Percentiles rank a stretch among this genome's conserved stretches.
These are phyloP conservation scores for Grosmannia clavigera DNA, from an alignment of 2,329 filamentous ascomycete species.

Conservation along the genomic window DNA sequence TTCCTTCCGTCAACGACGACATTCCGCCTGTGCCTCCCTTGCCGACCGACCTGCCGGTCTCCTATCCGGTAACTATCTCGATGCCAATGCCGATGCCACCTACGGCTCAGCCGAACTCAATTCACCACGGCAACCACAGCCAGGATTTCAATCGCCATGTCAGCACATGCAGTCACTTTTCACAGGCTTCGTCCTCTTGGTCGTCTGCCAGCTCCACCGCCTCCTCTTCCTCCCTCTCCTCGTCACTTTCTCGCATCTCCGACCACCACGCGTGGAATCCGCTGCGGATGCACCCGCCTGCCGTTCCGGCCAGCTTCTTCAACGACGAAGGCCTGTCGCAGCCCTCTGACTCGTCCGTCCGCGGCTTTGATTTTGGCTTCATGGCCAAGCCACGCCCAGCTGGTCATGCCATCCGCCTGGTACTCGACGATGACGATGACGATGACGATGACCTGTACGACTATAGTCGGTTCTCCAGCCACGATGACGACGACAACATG, in stretches of 20 bases:
- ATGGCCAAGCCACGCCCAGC: slow-evolving; percentile 2
- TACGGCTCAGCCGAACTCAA: neutral
- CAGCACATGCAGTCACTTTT: slow-evolving; percentile 12
- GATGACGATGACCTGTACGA: slow-evolving; percentile 2
- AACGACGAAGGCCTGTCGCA: neutral
- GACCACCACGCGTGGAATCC: slow-evolving; percentile 11
- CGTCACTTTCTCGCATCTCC: neutral
- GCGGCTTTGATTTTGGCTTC: slow-evolving; percentile 23
- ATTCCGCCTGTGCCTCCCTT: neutral
- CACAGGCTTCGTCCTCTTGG: slow-evolving; percentile 13
- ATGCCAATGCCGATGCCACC: slow-evolving; percentile 6
- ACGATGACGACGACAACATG: neutral
- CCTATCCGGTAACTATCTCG: neutral
- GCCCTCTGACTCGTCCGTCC: neutral
- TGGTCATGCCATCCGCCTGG: slow-evolving; percentile 10
- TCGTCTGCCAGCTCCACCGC: slow-evolving; percentile 3
- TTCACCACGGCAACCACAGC: neutral
- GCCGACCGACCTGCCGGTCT: neutral
- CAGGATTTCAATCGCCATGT: slow-evolving; percentile 7
- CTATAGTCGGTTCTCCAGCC: neutral
- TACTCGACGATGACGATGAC: neutral
- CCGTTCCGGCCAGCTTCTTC: neutral
- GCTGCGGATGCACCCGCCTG: slow-evolving; percentile 21
- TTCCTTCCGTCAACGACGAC: neutral
- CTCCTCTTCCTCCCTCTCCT: slow-evolving; percentile 1